These are phyloP conservation scores for Flagelloscypha sp. DNA, from an alignment of 768 basidiomycete species.

Conservation along the genomic window DNA sequence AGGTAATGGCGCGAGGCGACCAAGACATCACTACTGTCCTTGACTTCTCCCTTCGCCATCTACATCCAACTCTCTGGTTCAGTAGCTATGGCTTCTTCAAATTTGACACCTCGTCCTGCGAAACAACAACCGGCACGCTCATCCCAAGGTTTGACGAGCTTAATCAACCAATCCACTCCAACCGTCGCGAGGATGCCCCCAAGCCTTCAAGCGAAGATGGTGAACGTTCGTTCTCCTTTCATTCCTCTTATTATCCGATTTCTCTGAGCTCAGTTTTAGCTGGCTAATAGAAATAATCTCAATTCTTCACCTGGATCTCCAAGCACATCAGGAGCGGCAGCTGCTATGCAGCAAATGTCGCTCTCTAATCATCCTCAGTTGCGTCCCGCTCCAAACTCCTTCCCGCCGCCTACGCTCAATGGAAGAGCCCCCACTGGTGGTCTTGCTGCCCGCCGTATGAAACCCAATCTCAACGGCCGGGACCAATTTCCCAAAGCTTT, in stretches of 20 bases:
- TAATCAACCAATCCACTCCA: no score
- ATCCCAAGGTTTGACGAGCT: no score
- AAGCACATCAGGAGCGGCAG: conserved; percentile 1
- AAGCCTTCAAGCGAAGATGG: conserved; percentile 88
- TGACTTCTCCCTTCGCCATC: no score
- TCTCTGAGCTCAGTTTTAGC: conserved; percentile 26
- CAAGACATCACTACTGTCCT: conserved; percentile 1
- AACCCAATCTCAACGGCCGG: no score
- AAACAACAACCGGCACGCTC: no score
- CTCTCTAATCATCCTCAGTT: conserved; percentile 20
- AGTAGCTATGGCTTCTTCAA: no score
- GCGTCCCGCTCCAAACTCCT: conserved; percentile 26
- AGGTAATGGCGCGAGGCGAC: conserved; percentile 2
- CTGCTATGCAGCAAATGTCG: neutral
- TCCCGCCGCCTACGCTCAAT: conserved; percentile 21
- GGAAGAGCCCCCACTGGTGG: conserved; percentile 22
- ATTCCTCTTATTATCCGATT: neutral
- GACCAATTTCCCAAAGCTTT: no score
- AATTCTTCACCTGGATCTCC: no score
- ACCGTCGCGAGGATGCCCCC: conserved; percentile 92
- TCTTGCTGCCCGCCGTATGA: conserved; percentile 33
- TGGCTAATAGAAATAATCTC: conserved; percentile 35
- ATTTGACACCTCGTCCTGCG: no score
- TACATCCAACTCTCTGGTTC: no score
- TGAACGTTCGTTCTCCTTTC: conserved; percentile 49